Percentiles rank a stretch among this genome's conserved stretches.
Evolutionary conservation across 2,329 filamentous ascomycete species (phyloP).

Genomic region (Chaetomiaceae sp.): DNA sequence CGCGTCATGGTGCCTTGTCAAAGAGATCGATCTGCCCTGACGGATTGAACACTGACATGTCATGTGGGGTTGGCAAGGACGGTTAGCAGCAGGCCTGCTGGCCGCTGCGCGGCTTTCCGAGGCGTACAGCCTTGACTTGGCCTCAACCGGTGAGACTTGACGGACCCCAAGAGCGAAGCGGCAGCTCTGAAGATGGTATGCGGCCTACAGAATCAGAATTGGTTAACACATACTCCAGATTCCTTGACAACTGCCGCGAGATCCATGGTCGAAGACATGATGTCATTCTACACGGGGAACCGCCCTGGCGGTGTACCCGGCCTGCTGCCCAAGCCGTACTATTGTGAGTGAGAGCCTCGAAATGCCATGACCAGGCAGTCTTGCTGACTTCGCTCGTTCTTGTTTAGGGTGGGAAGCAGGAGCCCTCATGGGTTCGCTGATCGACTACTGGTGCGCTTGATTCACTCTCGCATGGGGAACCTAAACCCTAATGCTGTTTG

Average conservation of each 20-base stretch:
- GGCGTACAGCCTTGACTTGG: slow-evolving; percentile 25
- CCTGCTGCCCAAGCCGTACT: slow-evolving; percentile 50
- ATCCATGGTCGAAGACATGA: slow-evolving; percentile 49
- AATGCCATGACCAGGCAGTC: no score
- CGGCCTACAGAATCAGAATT: no score
- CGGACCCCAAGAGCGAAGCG: not conserved
- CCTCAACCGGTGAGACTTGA: slow-evolving; percentile 33
- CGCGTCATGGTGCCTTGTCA: no score
- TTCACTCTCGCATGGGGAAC: no score
- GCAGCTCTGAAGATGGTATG: not conserved
- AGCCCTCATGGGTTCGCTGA: slow-evolving; percentile 64
- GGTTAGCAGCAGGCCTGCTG: slow-evolving; percentile 16
- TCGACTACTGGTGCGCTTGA: slow-evolving; percentile 60
- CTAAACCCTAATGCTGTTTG: no score
- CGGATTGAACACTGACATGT: not conserved
- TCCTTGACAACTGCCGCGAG: slow-evolving; percentile 48
- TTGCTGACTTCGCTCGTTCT: slow-evolving; percentile 1
- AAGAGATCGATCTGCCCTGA: no score
- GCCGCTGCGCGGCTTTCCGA: slow-evolving; percentile 6
- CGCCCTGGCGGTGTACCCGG: slow-evolving; percentile 48
- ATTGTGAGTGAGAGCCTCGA: slow-evolving; percentile 39
- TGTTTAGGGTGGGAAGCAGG: slow-evolving; percentile 65
- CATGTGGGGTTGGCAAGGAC: slow-evolving; percentile 10
- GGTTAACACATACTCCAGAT: slow-evolving; percentile 41
- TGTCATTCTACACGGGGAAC: slow-evolving; percentile 45